phyloP scores from a whole-genome alignment of 805 yeast genomes.

The Teunomyces stri region DNA sequence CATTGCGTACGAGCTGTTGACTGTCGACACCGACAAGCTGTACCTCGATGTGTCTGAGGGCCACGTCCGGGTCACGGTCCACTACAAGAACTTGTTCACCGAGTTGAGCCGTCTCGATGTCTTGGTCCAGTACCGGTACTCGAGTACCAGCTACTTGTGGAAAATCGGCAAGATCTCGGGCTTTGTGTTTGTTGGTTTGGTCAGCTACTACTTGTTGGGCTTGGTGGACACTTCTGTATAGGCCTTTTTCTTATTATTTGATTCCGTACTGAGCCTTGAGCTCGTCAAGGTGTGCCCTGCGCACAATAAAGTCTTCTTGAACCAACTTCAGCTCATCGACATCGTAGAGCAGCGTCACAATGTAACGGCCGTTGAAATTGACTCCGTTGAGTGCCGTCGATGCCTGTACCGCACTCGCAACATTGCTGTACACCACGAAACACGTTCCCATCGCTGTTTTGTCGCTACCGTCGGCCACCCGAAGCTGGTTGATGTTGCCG shows the following conservation, averaged over 20 bases:
- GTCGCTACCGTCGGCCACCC: constrained; percentile 23
- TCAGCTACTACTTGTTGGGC: constrained; percentile 48
- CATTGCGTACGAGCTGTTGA: constrained; percentile 33
- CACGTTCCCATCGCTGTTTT: constrained; percentile 40
- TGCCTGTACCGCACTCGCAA: constrained; percentile 49
- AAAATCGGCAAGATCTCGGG: constrained; percentile 70
- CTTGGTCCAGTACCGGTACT: constrained; percentile 60
- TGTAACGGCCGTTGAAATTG: constrained; percentile 56
- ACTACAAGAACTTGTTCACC: constrained; percentile 63
- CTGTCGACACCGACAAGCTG: constrained; percentile 43
- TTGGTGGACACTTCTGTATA: constrained; percentile 32
- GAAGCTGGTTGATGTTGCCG: constrained; percentile 56
- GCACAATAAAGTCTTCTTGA: constrained; percentile 22
- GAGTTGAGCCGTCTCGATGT: constrained; percentile 58
- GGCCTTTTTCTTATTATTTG: not conserved
- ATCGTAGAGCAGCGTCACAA: constrained; percentile 49
- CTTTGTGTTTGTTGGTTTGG: constrained; percentile 58
- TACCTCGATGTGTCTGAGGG: constrained; percentile 77
- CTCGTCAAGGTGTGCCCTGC: constrained; percentile 27
- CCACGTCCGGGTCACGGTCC: constrained; percentile 68
- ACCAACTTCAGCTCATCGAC: constrained; percentile 38
- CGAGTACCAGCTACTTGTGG: constrained; percentile 48
- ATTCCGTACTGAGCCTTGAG: constrained; percentile 13
- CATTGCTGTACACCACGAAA: constrained; percentile 50
- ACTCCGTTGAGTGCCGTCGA: constrained; percentile 57